These are phyloP conservation scores for Aspergillus conjunctus DNA, from an alignment of 495 filamentous ascomycete species.

Conservation along the genomic window DNA sequence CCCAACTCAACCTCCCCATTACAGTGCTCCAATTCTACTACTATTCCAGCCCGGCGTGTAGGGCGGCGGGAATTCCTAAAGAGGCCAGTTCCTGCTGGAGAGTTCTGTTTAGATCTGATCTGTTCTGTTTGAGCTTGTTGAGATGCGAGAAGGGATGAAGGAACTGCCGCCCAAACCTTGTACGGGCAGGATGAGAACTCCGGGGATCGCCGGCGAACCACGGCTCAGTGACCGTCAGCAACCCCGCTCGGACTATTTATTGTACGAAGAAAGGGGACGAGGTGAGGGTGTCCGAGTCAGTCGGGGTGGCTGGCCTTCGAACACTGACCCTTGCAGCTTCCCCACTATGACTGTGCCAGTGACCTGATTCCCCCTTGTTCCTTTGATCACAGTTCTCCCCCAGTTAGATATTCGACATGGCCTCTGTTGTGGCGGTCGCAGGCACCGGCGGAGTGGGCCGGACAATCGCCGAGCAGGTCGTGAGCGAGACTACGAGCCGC, in stretches of 20 bases:
- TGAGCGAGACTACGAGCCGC: not conserved
- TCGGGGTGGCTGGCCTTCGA: no score
- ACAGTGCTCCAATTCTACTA: no score
- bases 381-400: not conserved
- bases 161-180: no score
- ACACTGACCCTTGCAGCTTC: no score
- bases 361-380: no score
- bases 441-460: not conserved
- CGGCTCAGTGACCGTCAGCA: not conserved
- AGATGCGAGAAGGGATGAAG: no score
- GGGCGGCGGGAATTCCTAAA: slow-evolving; percentile 10
- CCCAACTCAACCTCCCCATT: no score
- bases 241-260: no score
- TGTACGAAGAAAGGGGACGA: no score
- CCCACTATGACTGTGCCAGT: no score
- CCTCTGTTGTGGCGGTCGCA: not conserved
- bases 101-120: not conserved
- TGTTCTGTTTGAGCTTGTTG: not conserved
- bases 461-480: not conserved
- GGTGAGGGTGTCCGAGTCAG: not conserved
- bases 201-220: not conserved
- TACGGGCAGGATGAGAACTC: not conserved
- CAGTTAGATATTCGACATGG: not conserved
- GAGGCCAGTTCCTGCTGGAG: slow-evolving; percentile 19
- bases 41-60: no score